A percentile compares a stretch with the other conserved stretches of the same genome.
Conservation (phyloP, 2,329 filamentous ascomycete genomes). For the Fonsecaea pedrosoi region DNA sequence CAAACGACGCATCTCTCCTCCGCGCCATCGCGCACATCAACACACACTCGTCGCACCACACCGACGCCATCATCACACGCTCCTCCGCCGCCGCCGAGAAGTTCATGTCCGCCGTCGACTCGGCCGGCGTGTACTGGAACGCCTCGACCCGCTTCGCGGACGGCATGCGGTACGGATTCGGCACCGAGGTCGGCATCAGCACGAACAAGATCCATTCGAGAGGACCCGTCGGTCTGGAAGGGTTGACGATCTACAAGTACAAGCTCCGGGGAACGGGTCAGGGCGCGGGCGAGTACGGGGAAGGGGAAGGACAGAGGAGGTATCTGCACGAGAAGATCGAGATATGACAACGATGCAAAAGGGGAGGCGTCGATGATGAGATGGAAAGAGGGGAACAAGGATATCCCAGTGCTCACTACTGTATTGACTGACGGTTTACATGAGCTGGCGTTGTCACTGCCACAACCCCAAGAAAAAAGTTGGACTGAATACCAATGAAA, state of each 20-base stretch:
- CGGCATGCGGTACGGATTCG: slow-evolving; percentile 96
- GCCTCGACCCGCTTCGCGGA: slow-evolving; percentile 93
- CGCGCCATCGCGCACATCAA: slow-evolving; percentile 90
- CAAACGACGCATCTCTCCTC: slow-evolving; percentile 56
- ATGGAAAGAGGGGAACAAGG: background rate
- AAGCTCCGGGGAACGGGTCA: slow-evolving; percentile 84
- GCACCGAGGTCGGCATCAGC: slow-evolving; percentile 96
- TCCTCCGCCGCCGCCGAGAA: slow-evolving; percentile 71
- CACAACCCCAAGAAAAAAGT: background rate
- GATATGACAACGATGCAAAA: slow-evolving; percentile 1
- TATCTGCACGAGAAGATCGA: slow-evolving; percentile 64
- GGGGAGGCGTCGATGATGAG: background rate
- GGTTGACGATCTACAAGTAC: slow-evolving; percentile 97
- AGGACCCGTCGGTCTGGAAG: slow-evolving; percentile 91
- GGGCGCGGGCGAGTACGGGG: slow-evolving; percentile 73
- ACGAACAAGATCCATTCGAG: slow-evolving; percentile 98
- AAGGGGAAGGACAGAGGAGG: slow-evolving; percentile 58
- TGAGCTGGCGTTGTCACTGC: background rate
- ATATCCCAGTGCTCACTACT: background rate
- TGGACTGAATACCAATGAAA: background rate
- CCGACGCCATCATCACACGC: slow-evolving; percentile 84
- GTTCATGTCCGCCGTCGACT: slow-evolving; percentile 87
- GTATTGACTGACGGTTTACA: background rate
- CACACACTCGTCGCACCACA: slow-evolving; percentile 88
- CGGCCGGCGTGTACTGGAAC: slow-evolving; percentile 96